These are phyloP conservation scores for Russula griseocarnosa DNA, from an alignment of 768 basidiomycete species.

Conservation along the genomic window DNA sequence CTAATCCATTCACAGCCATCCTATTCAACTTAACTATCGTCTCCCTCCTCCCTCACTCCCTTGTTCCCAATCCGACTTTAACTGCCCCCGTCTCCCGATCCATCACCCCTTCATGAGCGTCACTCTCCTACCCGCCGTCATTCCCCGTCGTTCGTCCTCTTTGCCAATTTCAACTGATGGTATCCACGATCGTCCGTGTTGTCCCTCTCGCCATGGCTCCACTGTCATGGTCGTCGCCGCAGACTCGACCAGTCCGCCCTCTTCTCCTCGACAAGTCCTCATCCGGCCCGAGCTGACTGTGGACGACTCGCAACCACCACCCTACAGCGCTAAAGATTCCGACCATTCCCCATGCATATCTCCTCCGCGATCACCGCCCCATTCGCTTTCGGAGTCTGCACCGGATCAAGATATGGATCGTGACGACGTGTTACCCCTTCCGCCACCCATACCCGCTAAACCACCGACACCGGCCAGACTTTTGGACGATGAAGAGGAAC, in stretches of 20 bases:
- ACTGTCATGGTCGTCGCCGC: slow-evolving; percentile 27
- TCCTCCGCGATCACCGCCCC: slow-evolving; percentile 19
- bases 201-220: slow-evolving; percentile 18
- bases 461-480: slow-evolving; percentile 55
- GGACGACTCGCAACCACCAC: slow-evolving; percentile 19
- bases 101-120: slow-evolving; percentile 25
- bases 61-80: slow-evolving; percentile 7
- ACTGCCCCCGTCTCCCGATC: neutral
- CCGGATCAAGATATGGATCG: slow-evolving; percentile 23
- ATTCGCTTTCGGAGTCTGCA: slow-evolving; percentile 8
- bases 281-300: slow-evolving; percentile 12
- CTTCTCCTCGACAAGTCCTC: slow-evolving; percentile 19
- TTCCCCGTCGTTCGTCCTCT: slow-evolving; percentile 24
- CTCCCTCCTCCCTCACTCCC: neutral
- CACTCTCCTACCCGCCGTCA: slow-evolving; percentile 15
- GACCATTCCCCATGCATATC: slow-evolving; percentile 14
- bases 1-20: neutral
- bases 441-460: slow-evolving; percentile 25
- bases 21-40: too few species aligned
- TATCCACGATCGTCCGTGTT: slow-evolving; percentile 9
- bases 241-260: slow-evolving; percentile 20
- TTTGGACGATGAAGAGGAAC: slow-evolving; percentile 68
- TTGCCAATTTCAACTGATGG: slow-evolving; percentile 14
- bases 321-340: slow-evolving; percentile 1
- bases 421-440: slow-evolving; percentile 26